These are phyloP conservation scores for Venturia asperata DNA, from an alignment of 2,329 filamentous ascomycete species.

Conservation along the genomic window DNA sequence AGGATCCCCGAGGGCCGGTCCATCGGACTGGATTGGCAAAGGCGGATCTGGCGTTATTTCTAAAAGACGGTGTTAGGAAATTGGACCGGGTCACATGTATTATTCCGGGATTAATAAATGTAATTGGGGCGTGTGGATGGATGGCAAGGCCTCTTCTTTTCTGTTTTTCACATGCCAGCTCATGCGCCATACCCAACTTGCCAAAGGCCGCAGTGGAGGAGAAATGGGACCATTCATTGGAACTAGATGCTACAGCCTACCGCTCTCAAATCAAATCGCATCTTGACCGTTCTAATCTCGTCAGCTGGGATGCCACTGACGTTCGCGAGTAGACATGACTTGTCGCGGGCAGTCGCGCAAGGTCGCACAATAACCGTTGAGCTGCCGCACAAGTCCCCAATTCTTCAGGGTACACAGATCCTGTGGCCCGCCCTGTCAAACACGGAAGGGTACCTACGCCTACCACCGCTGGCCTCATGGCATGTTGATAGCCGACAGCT, in stretches of 20 bases:
- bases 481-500: slow-evolving; percentile 1
- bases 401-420: background rate
- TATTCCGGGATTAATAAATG: slow-evolving; percentile 10
- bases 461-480: background rate
- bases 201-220: slow-evolving; percentile 2
- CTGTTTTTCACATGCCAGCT: slow-evolving; percentile 5
- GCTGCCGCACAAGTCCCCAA: background rate
- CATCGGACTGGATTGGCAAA: slow-evolving; percentile 29
- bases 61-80: slow-evolving; percentile 31
- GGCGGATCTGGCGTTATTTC: slow-evolving; percentile 34
- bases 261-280: background rate
- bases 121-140: slow-evolving; percentile 11
- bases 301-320: background rate
- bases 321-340: background rate
- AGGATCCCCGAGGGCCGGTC: slow-evolving; percentile 3
- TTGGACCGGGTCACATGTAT: slow-evolving; percentile 16
- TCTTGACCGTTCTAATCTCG: background rate
- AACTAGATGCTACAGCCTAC: slow-evolving; percentile 5
- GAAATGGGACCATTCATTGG: background rate
- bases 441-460: background rate
- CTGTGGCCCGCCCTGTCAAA: background rate
- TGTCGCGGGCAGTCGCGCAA: slow-evolving; percentile 1
- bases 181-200: slow-evolving; percentile 2
- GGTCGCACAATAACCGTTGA: slow-evolving; percentile 11
- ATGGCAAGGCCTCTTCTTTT: slow-evolving; percentile 1